These are phyloP conservation scores for Tetraselmis striata DNA, from an alignment of 139 green algal genomes.

Conservation along the genomic window DNA sequence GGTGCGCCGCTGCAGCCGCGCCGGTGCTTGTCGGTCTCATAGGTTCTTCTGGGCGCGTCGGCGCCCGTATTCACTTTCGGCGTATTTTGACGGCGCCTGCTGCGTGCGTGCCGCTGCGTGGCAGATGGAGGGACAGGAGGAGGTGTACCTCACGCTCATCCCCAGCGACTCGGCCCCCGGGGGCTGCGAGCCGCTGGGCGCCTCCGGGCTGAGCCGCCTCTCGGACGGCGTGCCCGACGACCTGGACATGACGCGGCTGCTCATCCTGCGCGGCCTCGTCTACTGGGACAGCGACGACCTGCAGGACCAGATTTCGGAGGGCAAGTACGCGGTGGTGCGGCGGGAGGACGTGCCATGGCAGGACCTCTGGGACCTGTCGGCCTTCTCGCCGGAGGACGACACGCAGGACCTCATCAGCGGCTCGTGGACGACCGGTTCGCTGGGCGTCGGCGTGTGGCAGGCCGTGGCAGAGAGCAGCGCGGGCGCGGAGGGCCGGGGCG, in stretches of 20 bases:
- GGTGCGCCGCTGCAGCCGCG: no score
- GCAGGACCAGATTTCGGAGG: neutral
- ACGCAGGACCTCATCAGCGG: neutral
- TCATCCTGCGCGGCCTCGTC: neutral
- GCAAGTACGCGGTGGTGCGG: neutral
- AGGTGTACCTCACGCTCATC: neutral
- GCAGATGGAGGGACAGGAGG: no score
- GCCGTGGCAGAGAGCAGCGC: neutral
- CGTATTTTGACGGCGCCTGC: no score
- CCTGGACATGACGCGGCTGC: neutral
- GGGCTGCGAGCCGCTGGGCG: neutral
- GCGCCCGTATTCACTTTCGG: no score
- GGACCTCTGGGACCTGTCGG: neutral
- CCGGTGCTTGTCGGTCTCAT: no score
- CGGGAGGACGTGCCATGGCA: neutral
- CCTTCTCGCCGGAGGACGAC: neutral
- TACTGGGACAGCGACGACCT: neutral
- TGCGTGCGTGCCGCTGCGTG: no score
- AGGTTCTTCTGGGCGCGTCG: no score
- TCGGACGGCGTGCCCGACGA: neutral
- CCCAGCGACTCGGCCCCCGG: neutral
- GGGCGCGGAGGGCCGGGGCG: no score
- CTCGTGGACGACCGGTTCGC: neutral
- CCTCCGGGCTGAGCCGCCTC: neutral
- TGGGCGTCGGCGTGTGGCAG: neutral